Conservation (phyloP, 1,284 basidiomycete genomes). For the Leccinum olivaceoglutinosum region DNA sequence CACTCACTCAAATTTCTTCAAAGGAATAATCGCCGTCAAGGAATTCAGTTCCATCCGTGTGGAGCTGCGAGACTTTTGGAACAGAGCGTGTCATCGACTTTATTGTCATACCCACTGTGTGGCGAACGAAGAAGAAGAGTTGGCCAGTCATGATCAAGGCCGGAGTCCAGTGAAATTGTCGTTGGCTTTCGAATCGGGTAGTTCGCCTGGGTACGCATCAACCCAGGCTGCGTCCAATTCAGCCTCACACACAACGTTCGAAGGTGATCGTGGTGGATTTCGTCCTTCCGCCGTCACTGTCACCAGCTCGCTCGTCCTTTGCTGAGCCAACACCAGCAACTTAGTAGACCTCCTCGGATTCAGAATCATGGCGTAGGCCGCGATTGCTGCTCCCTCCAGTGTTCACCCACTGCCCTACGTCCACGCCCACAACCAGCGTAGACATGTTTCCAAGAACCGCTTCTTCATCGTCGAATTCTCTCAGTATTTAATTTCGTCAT, state of each 20-base stretch:
- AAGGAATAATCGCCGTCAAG: no score
- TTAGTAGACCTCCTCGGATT: conserved; percentile 1
- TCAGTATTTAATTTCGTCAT: conserved; percentile 81
- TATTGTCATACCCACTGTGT: no score
- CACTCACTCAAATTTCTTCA: no score
- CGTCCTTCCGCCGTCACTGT: conserved; percentile 9
- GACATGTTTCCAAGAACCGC: conserved; percentile 45
- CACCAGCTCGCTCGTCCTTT: conserved; percentile 1
- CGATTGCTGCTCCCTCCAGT: conserved; percentile 16
- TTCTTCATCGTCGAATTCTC: conserved; percentile 66
- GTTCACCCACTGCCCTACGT: conserved; percentile 26
- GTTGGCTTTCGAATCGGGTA: conserved; percentile 26
- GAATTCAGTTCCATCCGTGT: no score
- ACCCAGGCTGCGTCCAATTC: conserved; percentile 13
- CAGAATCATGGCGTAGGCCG: conserved; percentile 25
- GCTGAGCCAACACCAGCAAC: conserved; percentile 10
- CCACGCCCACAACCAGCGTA: conserved; percentile 29
- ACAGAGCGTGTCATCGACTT: no score
- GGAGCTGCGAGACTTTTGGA: no score
- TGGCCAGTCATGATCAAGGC: no score
- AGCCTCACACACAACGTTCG: conserved; percentile 14
- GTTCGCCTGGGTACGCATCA: conserved; percentile 10
- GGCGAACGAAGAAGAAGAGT: no score
- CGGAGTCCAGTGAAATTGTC: conserved; percentile 4
- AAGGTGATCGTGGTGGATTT: conserved; percentile 28